Conservation (phyloP, 2,329 filamentous ascomycete species). For the Ceratocystis albifundus region DNA sequence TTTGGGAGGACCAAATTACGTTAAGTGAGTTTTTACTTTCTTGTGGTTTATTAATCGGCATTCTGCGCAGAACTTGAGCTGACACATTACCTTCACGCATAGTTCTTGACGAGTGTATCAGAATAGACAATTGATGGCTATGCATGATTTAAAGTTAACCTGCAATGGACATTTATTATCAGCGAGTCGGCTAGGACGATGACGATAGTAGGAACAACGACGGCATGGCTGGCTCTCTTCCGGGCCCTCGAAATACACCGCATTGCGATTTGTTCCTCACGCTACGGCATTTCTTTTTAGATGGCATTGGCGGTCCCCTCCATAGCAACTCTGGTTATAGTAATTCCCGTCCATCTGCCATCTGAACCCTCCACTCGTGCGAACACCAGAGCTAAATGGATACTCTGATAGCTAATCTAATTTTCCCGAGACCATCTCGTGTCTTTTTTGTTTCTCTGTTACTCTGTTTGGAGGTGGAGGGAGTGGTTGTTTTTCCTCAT, state of each 20-base stretch:
- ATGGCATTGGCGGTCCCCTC: not conserved
- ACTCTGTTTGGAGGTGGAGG: not conserved
- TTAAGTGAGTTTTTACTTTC: constrained; percentile 47
- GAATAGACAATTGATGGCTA: not conserved
- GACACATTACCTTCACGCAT: not conserved
- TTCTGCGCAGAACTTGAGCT: constrained; percentile 15
- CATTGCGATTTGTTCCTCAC: not conserved
- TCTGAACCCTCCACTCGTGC: not conserved
- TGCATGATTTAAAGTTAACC: not conserved
- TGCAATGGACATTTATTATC: no score
- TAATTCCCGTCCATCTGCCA: not conserved
- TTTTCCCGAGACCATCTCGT: not conserved
- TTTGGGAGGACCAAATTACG: constrained; percentile 89
- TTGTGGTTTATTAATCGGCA: constrained; percentile 17
- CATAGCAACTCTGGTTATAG: not conserved
- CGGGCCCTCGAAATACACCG: not conserved
- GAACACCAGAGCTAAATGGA: not conserved
- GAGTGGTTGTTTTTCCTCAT: constrained; percentile 6
- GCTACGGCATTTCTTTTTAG: not conserved
- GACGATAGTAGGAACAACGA: not conserved
- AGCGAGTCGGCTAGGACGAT: no score
- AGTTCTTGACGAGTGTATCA: constrained; percentile 11
- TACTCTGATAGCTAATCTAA: not conserved
- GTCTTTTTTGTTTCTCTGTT: not conserved
- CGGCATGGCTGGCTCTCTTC: not conserved